Conservation (phyloP, 139 green algal genomes). For the Chlorella vulgaris region DNA sequence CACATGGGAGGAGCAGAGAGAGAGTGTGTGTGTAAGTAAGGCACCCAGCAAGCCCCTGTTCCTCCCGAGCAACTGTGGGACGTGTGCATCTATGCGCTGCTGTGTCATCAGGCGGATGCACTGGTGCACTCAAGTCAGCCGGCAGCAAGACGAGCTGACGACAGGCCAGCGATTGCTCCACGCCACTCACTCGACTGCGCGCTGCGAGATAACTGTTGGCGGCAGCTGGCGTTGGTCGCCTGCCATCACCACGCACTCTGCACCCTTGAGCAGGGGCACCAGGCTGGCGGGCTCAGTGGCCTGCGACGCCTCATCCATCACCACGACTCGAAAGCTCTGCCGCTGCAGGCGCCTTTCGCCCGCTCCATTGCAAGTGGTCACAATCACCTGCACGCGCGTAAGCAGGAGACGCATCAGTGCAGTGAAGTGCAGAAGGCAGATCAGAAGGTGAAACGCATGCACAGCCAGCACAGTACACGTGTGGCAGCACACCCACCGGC, state of each 20-base stretch:
- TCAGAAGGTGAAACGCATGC: too few relatives aligned
- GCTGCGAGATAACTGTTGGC: conserved; percentile 13
- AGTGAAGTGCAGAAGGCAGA: too few relatives aligned
- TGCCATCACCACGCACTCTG: conserved; percentile 86
- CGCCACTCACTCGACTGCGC: conserved; percentile 27
- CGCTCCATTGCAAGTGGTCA: conserved; percentile 63
- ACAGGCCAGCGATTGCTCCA: too few relatives aligned
- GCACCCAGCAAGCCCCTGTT: too few relatives aligned
- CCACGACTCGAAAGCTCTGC: conserved; percentile 74
- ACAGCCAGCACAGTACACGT: too few relatives aligned
- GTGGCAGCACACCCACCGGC: too few relatives aligned
- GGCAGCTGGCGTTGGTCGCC: conserved; percentile 72
- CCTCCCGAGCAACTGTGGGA: too few relatives aligned
- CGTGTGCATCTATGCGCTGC: too few relatives aligned
- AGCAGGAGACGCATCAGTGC: neutral
- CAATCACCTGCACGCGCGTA: conserved; percentile 65
- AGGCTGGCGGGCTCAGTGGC: conserved; percentile 87
- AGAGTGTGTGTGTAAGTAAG: too few relatives aligned
- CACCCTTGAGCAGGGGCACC: conserved; percentile 80
- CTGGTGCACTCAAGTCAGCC: too few relatives aligned
- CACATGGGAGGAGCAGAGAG: neutral
- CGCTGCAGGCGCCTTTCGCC: conserved; percentile 54
- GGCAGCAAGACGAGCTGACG: too few relatives aligned
- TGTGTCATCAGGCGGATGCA: too few relatives aligned
- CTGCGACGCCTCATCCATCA: conserved; percentile 95